Evolutionary conservation across 805 yeast species (phyloP), one percentile per base, ranked within the genome.

Genomic region (Torulaspora gathmanii): DNA sequence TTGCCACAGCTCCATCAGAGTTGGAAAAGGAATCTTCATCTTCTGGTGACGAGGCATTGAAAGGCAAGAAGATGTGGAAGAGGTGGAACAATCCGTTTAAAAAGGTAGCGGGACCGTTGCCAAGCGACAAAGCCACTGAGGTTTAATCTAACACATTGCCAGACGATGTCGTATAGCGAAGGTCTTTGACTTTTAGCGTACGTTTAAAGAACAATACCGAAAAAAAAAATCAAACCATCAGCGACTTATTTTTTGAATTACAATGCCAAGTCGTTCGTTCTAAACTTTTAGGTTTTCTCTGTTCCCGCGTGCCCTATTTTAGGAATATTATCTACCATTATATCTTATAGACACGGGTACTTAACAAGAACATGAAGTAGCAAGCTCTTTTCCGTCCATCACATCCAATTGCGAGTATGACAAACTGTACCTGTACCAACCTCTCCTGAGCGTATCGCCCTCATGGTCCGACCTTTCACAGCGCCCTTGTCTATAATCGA

Each of bases 321-420:
- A n/a, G n/a, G n/a, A n/a, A n/a, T n/a, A n/a, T 22, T 5, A 10
- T 4, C 8, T 22, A 4, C 9, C 8, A 7, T 7, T 22, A 22
- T 3, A 22, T 3, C 6, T 10, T 22, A 22, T 34, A 17, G 16
- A 12, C 5, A 20, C 22, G n/a, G 16, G 12, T 15, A 11, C 33
- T 13, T 17, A 39, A 15, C 34, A 34, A 12, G 52, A 39, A 20
- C 42, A 47, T 22, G 45, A 28, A 12, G 33, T 39, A 25, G 47
- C 47, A 23, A 44, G 37, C 28, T 34, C 23, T 23, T 49, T 49
- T n/a, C 41, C 41, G 19, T 33, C 35, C 15, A 49, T 45, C 28
- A 37, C 37, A 27, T 49, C 43, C 35, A 45, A 37, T 26, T 49
- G 49, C 2, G 52, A 37, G 20, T 42, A 33, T 16, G 45, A 20